These are phyloP conservation scores for Trichomonas tenax DNA, from an alignment of 208 protist genomes.

Conservation along the genomic window DNA sequence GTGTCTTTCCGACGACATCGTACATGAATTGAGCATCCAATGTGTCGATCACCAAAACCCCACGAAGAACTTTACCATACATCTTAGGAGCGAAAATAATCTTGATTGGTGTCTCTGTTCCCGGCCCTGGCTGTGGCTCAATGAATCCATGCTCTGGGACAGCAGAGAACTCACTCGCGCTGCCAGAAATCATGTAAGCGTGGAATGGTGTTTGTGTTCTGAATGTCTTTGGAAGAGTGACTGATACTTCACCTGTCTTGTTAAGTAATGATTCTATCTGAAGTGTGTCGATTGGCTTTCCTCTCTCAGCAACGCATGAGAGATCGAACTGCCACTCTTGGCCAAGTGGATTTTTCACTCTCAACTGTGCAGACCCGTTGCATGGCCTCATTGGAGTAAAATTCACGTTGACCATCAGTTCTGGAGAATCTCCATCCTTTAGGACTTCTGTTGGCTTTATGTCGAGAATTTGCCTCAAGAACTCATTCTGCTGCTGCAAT, in stretches of 20 bases:
- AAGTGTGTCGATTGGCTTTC: neutral
- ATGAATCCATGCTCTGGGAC: neutral
- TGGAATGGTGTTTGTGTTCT: neutral
- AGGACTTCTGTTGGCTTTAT: neutral
- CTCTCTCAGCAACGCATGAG: neutral
- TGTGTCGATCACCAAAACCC: neutral
- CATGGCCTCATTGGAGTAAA: neutral
- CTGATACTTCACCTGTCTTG: neutral
- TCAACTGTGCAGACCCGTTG: neutral
- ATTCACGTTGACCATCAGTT: neutral
- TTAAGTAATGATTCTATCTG: neutral
- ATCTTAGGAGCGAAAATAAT: conserved; percentile 7
- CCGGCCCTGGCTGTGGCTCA: neutral
- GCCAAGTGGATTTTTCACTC: neutral
- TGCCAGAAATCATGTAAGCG: neutral
- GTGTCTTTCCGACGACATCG: neutral
- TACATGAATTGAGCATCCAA: neutral
- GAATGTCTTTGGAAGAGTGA: neutral
- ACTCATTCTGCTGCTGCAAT: neutral
- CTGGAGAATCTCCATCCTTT: neutral
- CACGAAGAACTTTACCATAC: neutral
- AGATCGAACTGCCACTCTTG: conserved; percentile 1
- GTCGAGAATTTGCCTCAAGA: neutral
- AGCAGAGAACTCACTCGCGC: neutral
- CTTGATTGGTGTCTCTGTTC: neutral